Evolutionary conservation across 2,329 filamentous ascomycete genomes (phyloP), one percentile per base, ranked within the genome.

Genomic region (Penicillium griseofulvum): DNA sequence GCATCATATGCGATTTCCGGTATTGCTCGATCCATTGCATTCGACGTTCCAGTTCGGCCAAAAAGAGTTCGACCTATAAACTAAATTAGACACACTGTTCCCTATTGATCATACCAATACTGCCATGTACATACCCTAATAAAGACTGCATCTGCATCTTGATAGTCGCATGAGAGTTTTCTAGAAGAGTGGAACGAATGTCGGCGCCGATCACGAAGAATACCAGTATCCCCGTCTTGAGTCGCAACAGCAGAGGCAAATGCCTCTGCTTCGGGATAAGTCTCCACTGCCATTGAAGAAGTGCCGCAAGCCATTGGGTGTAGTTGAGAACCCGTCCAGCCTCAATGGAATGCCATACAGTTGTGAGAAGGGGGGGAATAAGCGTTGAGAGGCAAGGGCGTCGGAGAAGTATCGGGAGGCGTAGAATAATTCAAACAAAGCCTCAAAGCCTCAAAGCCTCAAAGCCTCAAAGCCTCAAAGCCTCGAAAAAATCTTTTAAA

Each of bases 1-100:
- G 88, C 56, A 91, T 76, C 68, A 95, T 83, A 64, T 88, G 88
- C 50, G 93, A 80, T 66, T 95, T 90, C 60, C 90, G 87, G 68
- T 96, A 96, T 60, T 84, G 86, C 74, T 99, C 94, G 44, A 97
- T 83, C 72, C 91, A 89, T 68, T 95, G 91, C 44, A 99, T 80
- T 51, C 93, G 86, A 62, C 88, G 83, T 74, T 95, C 92, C 41
- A 99, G 81, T 71, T 97, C 91, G 37, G 87, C 83, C 52, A 99
- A 72, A 55, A 78, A 79, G 26, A 79, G 67, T 64, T 79, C 76
- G 39, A 79, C 76, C 74, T 76, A 58, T n/a, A 16, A 39, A 22
- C 1, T 43, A 29, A 10, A 41, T 57, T 56, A 63, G 63, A 36
- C 11, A 26, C 24, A 26, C 17, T 28, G 7, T 34, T 19, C 8